Base-by-base conservation (phyloP, 179 eudicot genomes). In the Gypsophila paniculata region DNA sequence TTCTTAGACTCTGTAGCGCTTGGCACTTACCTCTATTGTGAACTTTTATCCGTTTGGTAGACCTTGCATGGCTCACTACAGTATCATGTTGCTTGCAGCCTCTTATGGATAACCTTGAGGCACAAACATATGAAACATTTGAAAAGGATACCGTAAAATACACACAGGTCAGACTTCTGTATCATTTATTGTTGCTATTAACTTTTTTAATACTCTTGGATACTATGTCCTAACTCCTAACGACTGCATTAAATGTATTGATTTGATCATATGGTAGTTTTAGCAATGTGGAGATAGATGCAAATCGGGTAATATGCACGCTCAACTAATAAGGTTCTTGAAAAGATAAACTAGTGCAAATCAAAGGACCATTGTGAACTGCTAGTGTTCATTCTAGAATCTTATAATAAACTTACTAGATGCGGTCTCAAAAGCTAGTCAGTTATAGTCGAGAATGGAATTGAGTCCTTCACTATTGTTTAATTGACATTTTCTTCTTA, bases 61-160 rank as follows among this genome's bases (percentile, higher is more conserved):
- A 52, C 23, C 34, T 14, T 61, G 69, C 38, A 10, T 61, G 29
- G 15, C 32, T 59, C 55, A 26, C 15, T 68, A 32, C 51, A 19
- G 36, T 32, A 19, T 72, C 42, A 59, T 72, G 66, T 23, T 66
- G 32, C 57, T 21, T 85, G 82, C 91, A 94, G 99, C 99, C 99
- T 72, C 99, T 94, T 64, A 91, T 94, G 99, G 99, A 94, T 82
- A 94, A 94, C 80, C 82, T 94, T 65, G 99, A 94, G 81, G 97
- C 99, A 63, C 97, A 91, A 79, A 94, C 97, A 5, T 94, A 94
- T 69, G 99, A 94, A 83, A 90, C 91, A 49, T 94, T 94, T 82
- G 97, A 94, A 63, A 92, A 91, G 81, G 98, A 92, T 76, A 85
- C 85, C 1, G 82, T 79, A 44, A 92, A 92, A 79, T 92, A 92